Conservation (phyloP, 306 rosid genomes). For the Nissolia schottii region DNA sequence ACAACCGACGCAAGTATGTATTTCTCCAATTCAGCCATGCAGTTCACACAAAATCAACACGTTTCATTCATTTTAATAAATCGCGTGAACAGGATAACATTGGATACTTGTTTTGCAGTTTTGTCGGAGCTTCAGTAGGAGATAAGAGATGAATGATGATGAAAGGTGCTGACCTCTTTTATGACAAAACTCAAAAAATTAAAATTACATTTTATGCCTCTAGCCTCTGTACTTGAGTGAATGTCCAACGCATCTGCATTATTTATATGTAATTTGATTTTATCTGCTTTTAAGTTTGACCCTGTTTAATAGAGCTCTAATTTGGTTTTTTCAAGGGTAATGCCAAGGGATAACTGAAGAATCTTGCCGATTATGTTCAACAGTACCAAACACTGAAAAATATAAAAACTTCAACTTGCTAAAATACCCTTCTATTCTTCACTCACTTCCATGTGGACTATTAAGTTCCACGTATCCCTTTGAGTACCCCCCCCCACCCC, state of each 20-base stretch:
- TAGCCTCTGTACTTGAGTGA: neutral
- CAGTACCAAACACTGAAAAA: neutral
- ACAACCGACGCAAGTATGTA: too few species aligned
- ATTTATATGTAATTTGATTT: neutral
- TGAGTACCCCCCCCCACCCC: neutral
- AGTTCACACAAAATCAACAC: neutral
- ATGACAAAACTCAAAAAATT: neutral
- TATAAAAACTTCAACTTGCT: neutral
- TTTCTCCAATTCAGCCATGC: neutral
- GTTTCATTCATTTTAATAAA: too few species aligned
- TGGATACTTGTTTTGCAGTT: neutral
- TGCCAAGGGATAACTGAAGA: too few species aligned
- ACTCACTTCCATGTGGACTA: neutral
- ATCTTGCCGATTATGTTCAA: neutral
- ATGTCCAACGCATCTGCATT: neutral
- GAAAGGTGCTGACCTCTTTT: neutral
- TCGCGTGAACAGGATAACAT: neutral
- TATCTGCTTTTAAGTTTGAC: neutral
- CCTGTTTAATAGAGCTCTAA: neutral
- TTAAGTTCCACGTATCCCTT: constrained; percentile 10
- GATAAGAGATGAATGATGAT: neutral
- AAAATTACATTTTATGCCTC: neutral
- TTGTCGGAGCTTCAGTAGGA: neutral
- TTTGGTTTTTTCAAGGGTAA: neutral
- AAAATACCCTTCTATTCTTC: neutral